Evolutionary conservation across 2,329 filamentous ascomycete species (phyloP), one percentile per base, ranked within the genome.

Genomic region (Venturiaceae sp.): DNA sequence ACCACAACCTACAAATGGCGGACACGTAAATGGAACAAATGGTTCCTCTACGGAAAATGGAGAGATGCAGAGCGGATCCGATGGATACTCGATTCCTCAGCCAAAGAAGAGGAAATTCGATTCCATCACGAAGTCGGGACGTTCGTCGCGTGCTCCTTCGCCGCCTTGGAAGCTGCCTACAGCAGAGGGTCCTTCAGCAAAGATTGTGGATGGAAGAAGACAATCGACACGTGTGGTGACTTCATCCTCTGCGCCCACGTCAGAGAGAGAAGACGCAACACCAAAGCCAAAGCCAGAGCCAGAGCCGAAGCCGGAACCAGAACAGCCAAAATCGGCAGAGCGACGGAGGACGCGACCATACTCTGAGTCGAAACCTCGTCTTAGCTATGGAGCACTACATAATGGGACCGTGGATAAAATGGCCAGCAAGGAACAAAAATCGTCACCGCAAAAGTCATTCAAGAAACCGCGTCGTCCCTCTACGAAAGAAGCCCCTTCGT

Each of bases 101-200:
- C 13, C 30, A 2, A 37, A 53, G 14, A 47, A 33, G 41, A 47
- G 55, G n/a, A 57, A 57, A 37, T 13, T 57, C 19, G 30, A 44
- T n/a, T 44, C 34, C 21, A 30, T 44, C 19, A 16, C 39, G 3
- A 57, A 50, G n/a, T 57, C 55, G 5, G 39, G 39, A 19, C 30
- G 39, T n/a, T 57, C 44, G 30, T 47, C 39, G 28, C 55, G 55
- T 16, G 39, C 58, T 11, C 33, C 39, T 5, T 97, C 92, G 62
- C 94, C 94, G 63, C 94, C 94, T 23, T 99, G 94, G 94, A 97
- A 94, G 76, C 89, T 84, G 67, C 82, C 88, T 62, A 82, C 82
- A 60, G 90, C 88, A 41, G 88, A 95, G 30, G 94, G 94, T 0
- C 94, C 94, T 23, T 94, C 92, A 3, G 87, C 88, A 0, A 92